phyloP scores from a whole-genome alignment of 768 basidiomycete species.

The Tubosaeta brunneosetosa region DNA sequence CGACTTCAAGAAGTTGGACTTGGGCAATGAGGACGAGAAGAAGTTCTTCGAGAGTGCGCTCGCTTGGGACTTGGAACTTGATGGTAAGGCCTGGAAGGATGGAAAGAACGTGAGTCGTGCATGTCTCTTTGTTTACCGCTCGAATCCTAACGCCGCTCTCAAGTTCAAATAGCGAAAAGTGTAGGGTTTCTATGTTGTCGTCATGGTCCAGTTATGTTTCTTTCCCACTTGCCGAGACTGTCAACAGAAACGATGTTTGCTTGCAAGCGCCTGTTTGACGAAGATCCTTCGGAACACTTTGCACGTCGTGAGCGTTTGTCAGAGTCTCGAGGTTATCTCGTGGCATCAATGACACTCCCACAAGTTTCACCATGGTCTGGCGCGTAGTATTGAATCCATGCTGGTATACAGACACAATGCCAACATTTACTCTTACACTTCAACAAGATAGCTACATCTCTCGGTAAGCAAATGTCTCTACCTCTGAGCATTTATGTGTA shows the following conservation, averaged over 20 bases:
- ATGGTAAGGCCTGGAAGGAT: slow-evolving; percentile 88
- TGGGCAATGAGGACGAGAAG: slow-evolving; percentile 71
- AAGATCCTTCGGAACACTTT: no score
- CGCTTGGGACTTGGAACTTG: slow-evolving; percentile 89
- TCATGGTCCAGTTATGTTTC: slow-evolving; percentile 4
- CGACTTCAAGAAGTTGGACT: slow-evolving; percentile 69
- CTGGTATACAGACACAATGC: no score
- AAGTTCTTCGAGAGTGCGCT: slow-evolving; percentile 88
- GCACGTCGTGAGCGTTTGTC: no score
- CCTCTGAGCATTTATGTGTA: no score
- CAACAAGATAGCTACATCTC: no score
- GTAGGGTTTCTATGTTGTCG: slow-evolving; percentile 19
- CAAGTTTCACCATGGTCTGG: no score
- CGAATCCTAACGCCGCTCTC: neutral
- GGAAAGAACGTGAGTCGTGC: slow-evolving; percentile 75
- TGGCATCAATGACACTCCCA: no score
- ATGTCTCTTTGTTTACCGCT: neutral
- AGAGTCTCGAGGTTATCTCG: no score
- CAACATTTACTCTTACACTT: no score
- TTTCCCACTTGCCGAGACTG: neutral
- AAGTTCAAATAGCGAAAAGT: slow-evolving; percentile 23
- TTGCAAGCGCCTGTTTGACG: neutral
- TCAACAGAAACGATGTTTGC: neutral
- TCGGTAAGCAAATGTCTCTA: no score
- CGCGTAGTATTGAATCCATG: no score